These are phyloP conservation scores for Serendipita sp. DNA, from an alignment of 768 basidiomycete species.

Conservation along the genomic window DNA sequence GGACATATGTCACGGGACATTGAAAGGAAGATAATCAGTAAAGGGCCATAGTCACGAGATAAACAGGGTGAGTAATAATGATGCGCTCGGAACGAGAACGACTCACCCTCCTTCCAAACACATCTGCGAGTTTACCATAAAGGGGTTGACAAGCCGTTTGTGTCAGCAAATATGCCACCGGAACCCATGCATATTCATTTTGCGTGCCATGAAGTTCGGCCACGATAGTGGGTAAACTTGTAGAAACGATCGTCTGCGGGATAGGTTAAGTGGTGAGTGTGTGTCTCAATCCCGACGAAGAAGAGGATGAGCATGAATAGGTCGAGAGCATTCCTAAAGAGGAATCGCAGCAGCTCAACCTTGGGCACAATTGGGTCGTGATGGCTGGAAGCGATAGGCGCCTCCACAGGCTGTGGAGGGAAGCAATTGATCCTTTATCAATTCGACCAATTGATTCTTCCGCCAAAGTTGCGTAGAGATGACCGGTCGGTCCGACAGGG, in stretches of 20 bases:
- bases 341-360: not conserved
- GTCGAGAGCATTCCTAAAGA: constrained; percentile 5
- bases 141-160: constrained; percentile 76
- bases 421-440: too few species aligned
- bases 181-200: constrained; percentile 73
- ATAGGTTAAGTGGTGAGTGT: constrained; percentile 6
- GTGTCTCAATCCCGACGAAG: constrained; percentile 5
- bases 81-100: not conserved
- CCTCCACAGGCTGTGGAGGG: too few species aligned
- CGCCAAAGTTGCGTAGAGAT: too few species aligned
- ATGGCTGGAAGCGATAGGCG: too few species aligned
- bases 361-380: too few species aligned
- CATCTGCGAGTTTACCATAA: constrained; percentile 65
- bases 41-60: constrained; percentile 8
- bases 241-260: constrained; percentile 56
- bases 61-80: not conserved
- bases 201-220: constrained; percentile 50
- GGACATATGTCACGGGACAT: not conserved
- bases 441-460: too few species aligned
- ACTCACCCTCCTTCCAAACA: constrained; percentile 61
- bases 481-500: too few species aligned
- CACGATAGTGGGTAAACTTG: constrained; percentile 65
- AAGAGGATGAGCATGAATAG: constrained; percentile 4
- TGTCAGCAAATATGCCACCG: constrained; percentile 69
- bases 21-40: constrained; percentile 2